Base-by-base conservation (phyloP, 2,329 filamentous ascomycete species). In the Dryadomyces sulphureus region DNA sequence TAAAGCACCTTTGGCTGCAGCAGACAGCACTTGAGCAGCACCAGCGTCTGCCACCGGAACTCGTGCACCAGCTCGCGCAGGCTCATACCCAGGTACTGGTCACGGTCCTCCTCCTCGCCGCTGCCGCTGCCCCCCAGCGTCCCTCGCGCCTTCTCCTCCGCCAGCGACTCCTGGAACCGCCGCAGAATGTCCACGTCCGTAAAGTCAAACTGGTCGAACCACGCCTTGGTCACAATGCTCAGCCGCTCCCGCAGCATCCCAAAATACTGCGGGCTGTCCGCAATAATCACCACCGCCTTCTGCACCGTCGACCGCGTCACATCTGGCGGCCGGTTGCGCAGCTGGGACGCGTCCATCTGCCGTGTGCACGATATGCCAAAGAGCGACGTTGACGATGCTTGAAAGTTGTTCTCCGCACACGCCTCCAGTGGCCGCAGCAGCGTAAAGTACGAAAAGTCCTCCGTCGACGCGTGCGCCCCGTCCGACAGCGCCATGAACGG, bases 371-470 rank as follows among this genome's bases (percentile, higher is more conserved):
- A 84, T 59, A 98, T 95, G 51, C 92, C 92, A 60, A 98, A 98
- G 20, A 98, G 77, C 21, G 87, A 94, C 2, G 85, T 88, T n/a
- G n/a, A n/a, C n/a, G n/a, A n/a, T n/a, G n/a, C n/a, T n/a, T n/a
- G n/a, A n/a, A n/a, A n/a, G n/a, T n/a, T n/a, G n/a, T n/a, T n/a
- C n/a, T n/a, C n/a, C n/a, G n/a, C n/a, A n/a, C n/a, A n/a, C n/a
- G n/a, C n/a, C n/a, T n/a, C n/a, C n/a, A n/a, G n/a, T 41, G 80
- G 77, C 25, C 78, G 77, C 48, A 87, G 73, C 44, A 98, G 78
- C 8, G 90, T 96, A 62, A 98, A 98, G 67, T 98, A 98, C 44
- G 89, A 95, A 68, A 96, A 98, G 65, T 96, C 92, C 65, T 98
- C 92, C 48, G 82, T 83, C 20, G 85, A 92, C 80, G 88, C 80